phyloP scores from a whole-genome alignment of 805 yeast species.

The Candida tammaniensis region DNA sequence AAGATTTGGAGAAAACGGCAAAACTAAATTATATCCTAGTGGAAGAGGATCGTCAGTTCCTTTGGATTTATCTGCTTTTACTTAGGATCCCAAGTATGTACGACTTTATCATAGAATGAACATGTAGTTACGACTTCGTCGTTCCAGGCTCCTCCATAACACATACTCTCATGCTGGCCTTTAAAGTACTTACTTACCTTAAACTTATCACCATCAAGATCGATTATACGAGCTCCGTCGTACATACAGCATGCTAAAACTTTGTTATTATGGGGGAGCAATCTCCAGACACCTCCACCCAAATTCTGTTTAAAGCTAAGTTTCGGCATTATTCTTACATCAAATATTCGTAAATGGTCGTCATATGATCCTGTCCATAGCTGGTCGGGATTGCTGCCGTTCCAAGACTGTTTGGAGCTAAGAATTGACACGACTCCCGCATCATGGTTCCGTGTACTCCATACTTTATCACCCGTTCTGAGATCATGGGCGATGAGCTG shows the following conservation, averaged over 20 bases:
- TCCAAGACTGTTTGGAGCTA: slow-evolving; percentile 43
- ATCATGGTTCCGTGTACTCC: slow-evolving; percentile 52
- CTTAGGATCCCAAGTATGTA: slow-evolving; percentile 66
- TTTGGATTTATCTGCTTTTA: slow-evolving; percentile 48
- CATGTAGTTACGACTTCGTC: slow-evolving; percentile 62
- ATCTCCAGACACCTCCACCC: slow-evolving; percentile 96
- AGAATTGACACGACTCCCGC: slow-evolving; percentile 91
- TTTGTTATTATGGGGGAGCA: slow-evolving; percentile 57
- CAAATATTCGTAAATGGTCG: slow-evolving; percentile 68
- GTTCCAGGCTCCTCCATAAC: slow-evolving; percentile 93
- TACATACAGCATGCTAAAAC: slow-evolving; percentile 91
- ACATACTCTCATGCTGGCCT: slow-evolving; percentile 84
- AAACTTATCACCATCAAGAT: slow-evolving; percentile 21
- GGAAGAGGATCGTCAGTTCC: slow-evolving; percentile 95
- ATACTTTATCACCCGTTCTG: slow-evolving; percentile 35
- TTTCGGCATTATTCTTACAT: slow-evolving; percentile 61
- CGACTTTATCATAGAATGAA: slow-evolving; percentile 83
- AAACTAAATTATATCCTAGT: slow-evolving; percentile 78
- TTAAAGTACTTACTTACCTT: slow-evolving; percentile 45
- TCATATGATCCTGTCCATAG: slow-evolving; percentile 93
- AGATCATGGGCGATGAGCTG: slow-evolving; percentile 71
- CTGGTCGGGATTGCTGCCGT: slow-evolving; percentile 37
- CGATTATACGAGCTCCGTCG: slow-evolving; percentile 79
- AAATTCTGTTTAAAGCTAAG: slow-evolving; percentile 46
- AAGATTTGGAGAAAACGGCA: slow-evolving; percentile 55